Evolutionary conservation across 2,329 filamentous ascomycete genomes (phyloP), one percentile per base, ranked within the genome.

Genomic region (Pezicula radicicola): DNA sequence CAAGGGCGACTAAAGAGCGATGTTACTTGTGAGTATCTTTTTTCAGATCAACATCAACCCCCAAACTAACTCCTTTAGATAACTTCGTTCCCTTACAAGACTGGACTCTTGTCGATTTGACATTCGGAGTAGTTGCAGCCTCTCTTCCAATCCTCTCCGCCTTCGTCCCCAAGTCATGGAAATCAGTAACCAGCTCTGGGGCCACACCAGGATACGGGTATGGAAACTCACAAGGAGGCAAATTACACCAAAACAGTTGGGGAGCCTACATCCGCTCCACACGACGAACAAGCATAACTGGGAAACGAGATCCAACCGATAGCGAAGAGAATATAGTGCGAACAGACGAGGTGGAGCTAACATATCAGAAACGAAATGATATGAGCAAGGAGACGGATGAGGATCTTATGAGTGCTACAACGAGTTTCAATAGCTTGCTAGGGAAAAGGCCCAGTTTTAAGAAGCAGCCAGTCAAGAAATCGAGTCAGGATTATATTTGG

Each of bases 61-160:
- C 21, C 5, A 21, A 52, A 54, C n/a, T 53, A 55, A 51, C 56
- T 61, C 48, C 58, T 15, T 57, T 44, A 27, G 66, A 60, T 60
- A 60, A 61, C 25, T 68, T 67, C 35, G 61, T 60, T 27, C 47
- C 59, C 9, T 55, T 66, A 7, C 55, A 64, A 30, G 51, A 63
- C 6, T 70, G 68, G 68, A 63, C 61, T 2, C 55, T 64, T 5
- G 45, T 70, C 16, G 68, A 71, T 19, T 55, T 70, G 1, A 60
- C 62, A 16, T 62, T 70, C 15, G 67, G 65, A 19, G 61, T 65
- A 16, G 47, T 66, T 7, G 63, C 62, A 10, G 68, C 68, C 27
- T 68, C 66, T 2, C 63, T 71, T 2, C 68, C 68, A 2, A 61
- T 69, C 6, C 58, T 70, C 35, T 65, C 66, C 21, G 65, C 59